Evolutionary conservation across 2,329 filamentous ascomycete species (phyloP).

Genomic region (Elsinoe batatas): DNA sequence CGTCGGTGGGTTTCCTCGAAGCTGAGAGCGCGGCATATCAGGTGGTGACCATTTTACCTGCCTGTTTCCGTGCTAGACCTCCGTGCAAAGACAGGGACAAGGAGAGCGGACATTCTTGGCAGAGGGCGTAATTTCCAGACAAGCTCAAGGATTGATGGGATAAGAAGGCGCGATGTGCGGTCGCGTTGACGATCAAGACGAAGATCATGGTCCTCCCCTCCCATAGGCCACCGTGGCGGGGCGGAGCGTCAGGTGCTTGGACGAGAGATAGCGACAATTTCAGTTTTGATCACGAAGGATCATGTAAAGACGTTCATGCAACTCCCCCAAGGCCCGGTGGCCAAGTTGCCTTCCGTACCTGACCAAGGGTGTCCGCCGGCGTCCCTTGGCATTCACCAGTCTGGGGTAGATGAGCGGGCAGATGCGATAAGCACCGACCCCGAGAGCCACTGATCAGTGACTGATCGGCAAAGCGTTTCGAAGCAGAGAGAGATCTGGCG

Average conservation of each 20-base stretch:
- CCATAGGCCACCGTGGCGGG: conserved; percentile 2
- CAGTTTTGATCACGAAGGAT: not conserved
- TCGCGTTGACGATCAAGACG: not conserved
- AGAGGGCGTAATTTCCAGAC: conserved; percentile 1
- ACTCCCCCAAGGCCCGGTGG: not conserved
- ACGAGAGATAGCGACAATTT: not conserved
- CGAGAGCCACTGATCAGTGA: not conserved
- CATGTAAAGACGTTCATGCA: conserved; percentile 4
- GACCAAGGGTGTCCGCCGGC: conserved; percentile 1
- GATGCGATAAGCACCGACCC: not conserved
- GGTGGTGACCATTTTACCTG: not conserved
- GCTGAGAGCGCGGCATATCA: not conserved
- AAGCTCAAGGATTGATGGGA: conserved; percentile 9
- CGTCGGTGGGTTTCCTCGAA: not conserved
- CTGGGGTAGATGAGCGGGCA: not conserved
- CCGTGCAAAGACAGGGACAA: not conserved
- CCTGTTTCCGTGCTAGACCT: conserved; percentile 5
- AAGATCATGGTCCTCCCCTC: not conserved
- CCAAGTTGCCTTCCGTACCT: conserved; percentile 7
- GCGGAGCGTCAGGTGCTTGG: not conserved
- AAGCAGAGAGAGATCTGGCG: not conserved
- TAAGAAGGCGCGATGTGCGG: not conserved
- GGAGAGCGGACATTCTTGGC: conserved; percentile 5
- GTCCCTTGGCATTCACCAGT: conserved; percentile 2
- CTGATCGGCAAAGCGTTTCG: not conserved